Percentiles rank a stretch among this genome's conserved stretches.
Conservation (phyloP, 2,329 filamentous ascomycete species). For the Alternaria sp. region DNA sequence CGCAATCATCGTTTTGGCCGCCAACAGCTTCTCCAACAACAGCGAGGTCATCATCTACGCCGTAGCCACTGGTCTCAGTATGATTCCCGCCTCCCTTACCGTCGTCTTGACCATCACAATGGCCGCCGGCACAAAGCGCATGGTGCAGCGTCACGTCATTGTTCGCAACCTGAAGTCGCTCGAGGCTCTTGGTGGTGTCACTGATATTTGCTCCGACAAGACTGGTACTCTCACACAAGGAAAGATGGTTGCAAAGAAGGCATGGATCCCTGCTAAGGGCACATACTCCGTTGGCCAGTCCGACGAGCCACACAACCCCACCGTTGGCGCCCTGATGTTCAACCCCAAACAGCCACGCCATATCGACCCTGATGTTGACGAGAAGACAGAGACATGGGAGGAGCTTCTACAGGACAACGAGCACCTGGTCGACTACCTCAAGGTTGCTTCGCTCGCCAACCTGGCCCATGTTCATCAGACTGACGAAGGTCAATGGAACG, state of each 20-base stretch:
- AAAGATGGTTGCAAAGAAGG: slow-evolving; percentile 44
- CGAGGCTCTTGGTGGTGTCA: slow-evolving; percentile 47
- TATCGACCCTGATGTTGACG: slow-evolving; percentile 40
- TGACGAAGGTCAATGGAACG: slow-evolving; percentile 30
- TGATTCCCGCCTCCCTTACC: slow-evolving; percentile 47
- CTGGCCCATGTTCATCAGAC: background rate
- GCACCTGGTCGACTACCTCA: slow-evolving; percentile 41
- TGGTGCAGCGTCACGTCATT: slow-evolving; percentile 46
- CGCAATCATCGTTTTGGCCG: slow-evolving; percentile 46
- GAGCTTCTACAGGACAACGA: slow-evolving; percentile 36
- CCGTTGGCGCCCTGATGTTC: slow-evolving; percentile 38
- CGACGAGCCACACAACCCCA: slow-evolving; percentile 42
- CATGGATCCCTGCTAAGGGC: slow-evolving; percentile 43
- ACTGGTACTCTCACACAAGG: slow-evolving; percentile 45
- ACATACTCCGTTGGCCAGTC: slow-evolving; percentile 42
- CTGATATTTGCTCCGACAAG: slow-evolving; percentile 45
- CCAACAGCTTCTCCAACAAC: slow-evolving; percentile 46
- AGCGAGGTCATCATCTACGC: slow-evolving; percentile 49
- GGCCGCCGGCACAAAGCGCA: slow-evolving; percentile 46
- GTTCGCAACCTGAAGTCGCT: slow-evolving; percentile 46
- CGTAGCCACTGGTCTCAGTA: slow-evolving; percentile 44
- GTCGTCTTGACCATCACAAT: slow-evolving; percentile 49
- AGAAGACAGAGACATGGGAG: slow-evolving; percentile 26
- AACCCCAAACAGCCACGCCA: slow-evolving; percentile 26
- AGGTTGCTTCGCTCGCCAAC: slow-evolving; percentile 47